Evolutionary conservation across 306 rosid genomes (phyloP), one percentile per base, ranked within the genome.

Genomic region (Inga laurina): DNA sequence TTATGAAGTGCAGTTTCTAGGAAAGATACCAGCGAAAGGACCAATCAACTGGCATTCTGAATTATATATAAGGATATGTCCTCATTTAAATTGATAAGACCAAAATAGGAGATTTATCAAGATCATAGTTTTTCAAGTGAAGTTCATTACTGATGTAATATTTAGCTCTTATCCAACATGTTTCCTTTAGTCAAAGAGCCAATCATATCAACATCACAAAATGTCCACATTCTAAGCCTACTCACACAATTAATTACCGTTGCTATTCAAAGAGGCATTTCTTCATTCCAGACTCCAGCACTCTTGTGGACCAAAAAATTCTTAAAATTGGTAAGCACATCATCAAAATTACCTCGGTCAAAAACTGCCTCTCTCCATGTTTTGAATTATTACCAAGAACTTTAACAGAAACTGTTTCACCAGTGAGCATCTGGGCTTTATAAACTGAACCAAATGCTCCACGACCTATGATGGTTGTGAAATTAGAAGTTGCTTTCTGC

Each of bases 381-480:
- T 87, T 96, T 79, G 99, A 96, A 93, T 96, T 88, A 69, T 90
- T 80, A 52, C 88, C 93, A 73, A 96, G 97, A 76, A 89, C 93
- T 89, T 96, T 96, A 78, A 96, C 98, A 32, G 99, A 98, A 78
- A 92, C 89, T 12, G 89, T 88, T 82, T 91, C 97, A 21, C 97
- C 97, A 2, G 92, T 86, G 71, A 86, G 75, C 98, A 92, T 91
- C 69, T 89, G 91, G 49, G 98, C 98, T 86, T 88, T 92, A 88
- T 95, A 95, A 88, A 93, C 98, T 82, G 98, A 90, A 81, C 99
- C 99, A 82, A 93, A 95, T 10, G 99, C 98, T 62, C 98, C 99
- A 82, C 93, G 92, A 80, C 98, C 99, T 83, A 95, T 92, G 78
- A 89, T 83, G 62, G 96, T 95, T 49, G 97, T 93, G 86, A 96